These are phyloP conservation scores for Epichloe aotearoae DNA, from an alignment of 2,329 filamentous ascomycete genomes.

Conservation along the genomic window DNA sequence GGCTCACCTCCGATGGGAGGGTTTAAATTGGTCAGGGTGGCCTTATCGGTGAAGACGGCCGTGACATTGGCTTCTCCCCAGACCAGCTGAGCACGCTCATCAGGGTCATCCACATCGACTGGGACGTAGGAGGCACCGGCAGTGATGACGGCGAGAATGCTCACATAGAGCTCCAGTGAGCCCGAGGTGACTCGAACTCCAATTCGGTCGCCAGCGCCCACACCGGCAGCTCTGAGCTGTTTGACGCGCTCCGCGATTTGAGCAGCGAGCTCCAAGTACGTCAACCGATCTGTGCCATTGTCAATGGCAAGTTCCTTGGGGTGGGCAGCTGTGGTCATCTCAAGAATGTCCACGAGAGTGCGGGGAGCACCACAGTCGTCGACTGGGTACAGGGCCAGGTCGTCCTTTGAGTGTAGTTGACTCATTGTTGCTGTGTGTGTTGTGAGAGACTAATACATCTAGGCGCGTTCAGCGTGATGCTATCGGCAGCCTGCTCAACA, in stretches of 20 bases:
- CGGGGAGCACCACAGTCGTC: slow-evolving; percentile 3
- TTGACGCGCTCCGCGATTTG: slow-evolving; percentile 3
- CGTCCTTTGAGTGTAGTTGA: slow-evolving; percentile 1
- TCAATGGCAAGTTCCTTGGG: slow-evolving; percentile 8
- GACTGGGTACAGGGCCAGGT: slow-evolving; percentile 6
- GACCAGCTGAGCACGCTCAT: slow-evolving; percentile 11
- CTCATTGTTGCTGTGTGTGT: neutral
- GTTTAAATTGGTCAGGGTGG: slow-evolving; percentile 5
- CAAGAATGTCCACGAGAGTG: slow-evolving; percentile 11
- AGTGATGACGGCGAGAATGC: slow-evolving; percentile 10
- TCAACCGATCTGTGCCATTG: slow-evolving; percentile 7
- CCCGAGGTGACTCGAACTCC: slow-evolving; percentile 11
- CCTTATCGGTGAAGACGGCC: slow-evolving; percentile 9
- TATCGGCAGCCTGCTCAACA: neutral
- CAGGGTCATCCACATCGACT: slow-evolving; percentile 12
- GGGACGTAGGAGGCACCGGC: slow-evolving; percentile 12
- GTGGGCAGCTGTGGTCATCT: slow-evolving; percentile 4
- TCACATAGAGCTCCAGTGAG: slow-evolving; percentile 9
- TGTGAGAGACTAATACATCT: neutral
- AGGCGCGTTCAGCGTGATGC: neutral
- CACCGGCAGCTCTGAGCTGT: slow-evolving; percentile 6
- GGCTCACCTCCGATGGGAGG: neutral
- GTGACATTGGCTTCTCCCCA: slow-evolving; percentile 9
- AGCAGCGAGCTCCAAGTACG: slow-evolving; percentile 4
- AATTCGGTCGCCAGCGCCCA: slow-evolving; percentile 9